phyloP scores from a whole-genome alignment of 768 basidiomycete species.

The Leccinum longicurvipes region DNA sequence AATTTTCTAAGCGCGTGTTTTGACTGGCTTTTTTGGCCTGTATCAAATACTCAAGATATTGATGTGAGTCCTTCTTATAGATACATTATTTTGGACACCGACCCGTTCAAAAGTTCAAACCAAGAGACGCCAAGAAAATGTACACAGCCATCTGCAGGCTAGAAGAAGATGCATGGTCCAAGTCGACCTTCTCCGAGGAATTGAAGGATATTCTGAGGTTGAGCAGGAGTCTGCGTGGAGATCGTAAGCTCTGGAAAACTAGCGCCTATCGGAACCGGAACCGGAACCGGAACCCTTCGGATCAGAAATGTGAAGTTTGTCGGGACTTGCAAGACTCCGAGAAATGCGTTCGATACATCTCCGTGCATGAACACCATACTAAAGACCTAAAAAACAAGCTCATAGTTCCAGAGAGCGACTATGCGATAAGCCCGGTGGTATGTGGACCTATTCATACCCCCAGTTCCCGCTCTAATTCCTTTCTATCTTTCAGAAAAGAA shows the following conservation, averaged over 20 bases:
- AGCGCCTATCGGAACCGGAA: not conserved
- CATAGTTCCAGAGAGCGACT: not conserved
- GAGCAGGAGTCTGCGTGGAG: not conserved
- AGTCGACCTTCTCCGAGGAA: not conserved
- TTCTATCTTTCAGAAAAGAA: no score
- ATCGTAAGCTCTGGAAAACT: not conserved
- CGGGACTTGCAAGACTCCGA: not conserved
- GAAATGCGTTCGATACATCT: not conserved
- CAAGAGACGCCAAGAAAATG: not conserved
- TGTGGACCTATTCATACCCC: no score
- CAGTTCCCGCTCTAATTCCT: no score
- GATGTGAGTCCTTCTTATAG: not conserved
- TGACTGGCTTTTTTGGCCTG: not conserved
- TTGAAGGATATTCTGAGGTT: not conserved
- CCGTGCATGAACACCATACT: not conserved
- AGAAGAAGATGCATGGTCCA: not conserved
- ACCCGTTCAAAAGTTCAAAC: not conserved
- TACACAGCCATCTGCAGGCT: not conserved
- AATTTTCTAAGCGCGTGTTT: slow-evolving; percentile 1
- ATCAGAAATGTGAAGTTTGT: not conserved
- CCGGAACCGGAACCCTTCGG: not conserved
- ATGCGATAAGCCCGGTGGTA: not conserved
- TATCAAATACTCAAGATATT: not conserved
- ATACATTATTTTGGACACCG: not conserved
- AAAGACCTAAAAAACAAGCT: not conserved